Percentiles rank a stretch among this genome's conserved stretches.
These are phyloP conservation scores for Phytophthora fragariae DNA, from an alignment of 352 stramenopile species.

Conservation along the genomic window DNA sequence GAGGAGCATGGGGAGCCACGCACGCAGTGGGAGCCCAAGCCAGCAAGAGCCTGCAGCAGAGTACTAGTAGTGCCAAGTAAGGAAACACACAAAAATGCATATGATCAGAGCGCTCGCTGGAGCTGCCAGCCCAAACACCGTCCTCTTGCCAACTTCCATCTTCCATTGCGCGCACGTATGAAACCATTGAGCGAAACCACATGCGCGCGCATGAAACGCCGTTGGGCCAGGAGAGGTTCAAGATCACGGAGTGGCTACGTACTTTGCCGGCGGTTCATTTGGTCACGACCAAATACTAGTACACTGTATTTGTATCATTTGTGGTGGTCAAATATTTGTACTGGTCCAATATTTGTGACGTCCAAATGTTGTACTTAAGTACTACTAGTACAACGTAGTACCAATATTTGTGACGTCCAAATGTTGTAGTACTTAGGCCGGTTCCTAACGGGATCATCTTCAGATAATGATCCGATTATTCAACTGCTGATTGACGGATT, in stretches of 20 bases:
- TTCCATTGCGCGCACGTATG: background rate
- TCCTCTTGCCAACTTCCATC: background rate
- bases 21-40: background rate
- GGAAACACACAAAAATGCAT: constrained; percentile 38
- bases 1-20: constrained; percentile 17
- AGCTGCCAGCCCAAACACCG: constrained; percentile 5
- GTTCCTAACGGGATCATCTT: no score
- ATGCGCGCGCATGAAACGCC: background rate
- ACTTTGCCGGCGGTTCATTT: background rate
- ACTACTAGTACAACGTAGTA: no score
- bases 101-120: constrained; percentile 25
- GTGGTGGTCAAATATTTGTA: no score
- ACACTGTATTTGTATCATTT: no score
- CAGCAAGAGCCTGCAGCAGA: constrained; percentile 17
- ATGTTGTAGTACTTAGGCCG: no score
- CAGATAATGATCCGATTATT: no score
- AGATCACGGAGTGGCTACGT: background rate
- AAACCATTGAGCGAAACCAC: background rate
- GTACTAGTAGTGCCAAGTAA: constrained; percentile 24
- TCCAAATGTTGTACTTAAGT: no score
- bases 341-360: no score
- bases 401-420: no score
- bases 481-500: no score
- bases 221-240: background rate
- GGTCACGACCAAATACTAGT: background rate